Base-by-base conservation (phyloP, 306 rosid genomes). In the Inga oerstediana region DNA sequence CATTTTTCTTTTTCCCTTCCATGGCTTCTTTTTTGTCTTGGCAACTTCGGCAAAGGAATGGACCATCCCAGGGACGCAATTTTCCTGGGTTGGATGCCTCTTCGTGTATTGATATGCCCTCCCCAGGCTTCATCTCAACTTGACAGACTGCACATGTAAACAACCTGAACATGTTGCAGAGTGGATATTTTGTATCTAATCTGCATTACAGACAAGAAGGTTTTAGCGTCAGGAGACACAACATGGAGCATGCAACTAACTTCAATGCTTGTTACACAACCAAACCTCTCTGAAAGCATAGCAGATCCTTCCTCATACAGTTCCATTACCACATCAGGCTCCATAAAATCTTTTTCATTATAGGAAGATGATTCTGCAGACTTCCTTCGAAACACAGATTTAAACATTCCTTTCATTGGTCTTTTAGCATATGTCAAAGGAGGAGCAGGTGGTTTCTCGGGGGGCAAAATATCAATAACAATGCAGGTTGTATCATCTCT, bases 31-130 rank as follows among this genome's bases (percentile, higher is more conserved):
- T 94, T 88, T 97, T 97, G 88, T 87, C 97, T 83, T 94, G 97
- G 87, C 99, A 97, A 92, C 97, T 89, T 73, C 22, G 45, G 81
- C 99, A 97, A 78, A 97, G 93, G 86, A 97, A 97, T 74, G 99
- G 99, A 64, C 99, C 99, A 64, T 97, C 99, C 99, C 99, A 97
- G 24, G 99, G 98, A 43, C 97, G 97, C 88, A 91, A 73, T 86
- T 89, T 94, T 76, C 82, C 90, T 4, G 89, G 79, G 80, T 88
- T 88, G 59, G 90, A 80, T 4, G 91, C 89, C 58, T 92, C 95
- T 46, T 85, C 91, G 43, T 92, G 93, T 84, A 97, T 90, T 7
- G 99, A 97, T 84, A 97, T 85, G 56, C 99, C 99, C 87, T 94
- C 95, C 68, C 98, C 97, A 12, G 97, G 98, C 87, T 94, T 93